Conservation (phyloP, 2,329 filamentous ascomycete genomes). For the Trichoderma semiorbis region DNA sequence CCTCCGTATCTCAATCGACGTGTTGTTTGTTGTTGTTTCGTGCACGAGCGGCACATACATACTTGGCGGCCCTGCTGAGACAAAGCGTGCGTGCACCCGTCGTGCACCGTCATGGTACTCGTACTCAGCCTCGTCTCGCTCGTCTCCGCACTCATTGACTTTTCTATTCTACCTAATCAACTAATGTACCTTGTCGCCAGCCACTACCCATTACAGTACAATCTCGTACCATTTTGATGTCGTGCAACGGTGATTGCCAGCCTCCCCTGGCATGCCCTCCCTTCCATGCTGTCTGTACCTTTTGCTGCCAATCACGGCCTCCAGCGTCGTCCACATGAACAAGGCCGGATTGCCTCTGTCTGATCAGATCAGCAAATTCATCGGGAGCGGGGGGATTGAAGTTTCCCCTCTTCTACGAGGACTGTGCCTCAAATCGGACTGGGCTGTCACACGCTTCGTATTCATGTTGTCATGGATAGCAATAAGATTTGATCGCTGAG, state of each 20-base stretch:
- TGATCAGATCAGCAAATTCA: not conserved
- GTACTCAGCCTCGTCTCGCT: not conserved
- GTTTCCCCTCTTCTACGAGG: not conserved
- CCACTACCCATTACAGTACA: too few relatives aligned
- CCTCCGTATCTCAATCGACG: not conserved
- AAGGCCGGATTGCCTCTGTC: not conserved
- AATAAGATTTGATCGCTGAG: not conserved
- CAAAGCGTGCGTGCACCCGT: not conserved
- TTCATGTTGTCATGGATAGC: not conserved
- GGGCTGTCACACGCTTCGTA: slow-evolving; percentile 5
- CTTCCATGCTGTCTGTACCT: not conserved
- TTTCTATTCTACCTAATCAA: too few relatives aligned
- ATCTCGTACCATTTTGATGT: not conserved
- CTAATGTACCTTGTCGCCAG: not conserved
- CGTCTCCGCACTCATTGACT: not conserved
- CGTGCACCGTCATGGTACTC: not conserved
- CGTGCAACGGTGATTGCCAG: not conserved
- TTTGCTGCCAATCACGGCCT: not conserved
- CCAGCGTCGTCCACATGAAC: not conserved
- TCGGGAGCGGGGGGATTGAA: not conserved
- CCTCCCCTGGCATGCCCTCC: not conserved
- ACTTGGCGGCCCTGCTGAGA: not conserved
- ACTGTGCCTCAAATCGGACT: not conserved
- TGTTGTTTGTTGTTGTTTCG: not conserved
- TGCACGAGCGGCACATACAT: not conserved